A percentile compares a stretch with the other conserved stretches of the same genome.
Conservation (phyloP, 176 grass and related monocot species). For the Oryza rufipogon region DNA sequence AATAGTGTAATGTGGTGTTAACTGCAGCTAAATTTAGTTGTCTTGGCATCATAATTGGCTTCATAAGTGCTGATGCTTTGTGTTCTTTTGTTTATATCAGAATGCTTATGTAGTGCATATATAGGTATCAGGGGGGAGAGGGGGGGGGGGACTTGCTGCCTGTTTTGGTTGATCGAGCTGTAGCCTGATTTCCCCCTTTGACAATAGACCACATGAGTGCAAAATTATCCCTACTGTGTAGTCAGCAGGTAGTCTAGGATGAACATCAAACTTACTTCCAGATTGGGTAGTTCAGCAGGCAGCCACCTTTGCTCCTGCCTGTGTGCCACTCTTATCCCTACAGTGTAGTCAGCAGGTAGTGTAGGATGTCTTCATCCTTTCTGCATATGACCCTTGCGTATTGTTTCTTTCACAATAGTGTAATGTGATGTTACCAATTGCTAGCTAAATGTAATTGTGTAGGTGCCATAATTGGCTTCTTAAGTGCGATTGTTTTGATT, state of each 20-base stretch:
- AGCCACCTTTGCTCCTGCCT: background rate
- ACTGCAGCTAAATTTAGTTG: background rate
- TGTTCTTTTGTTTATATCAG: background rate
- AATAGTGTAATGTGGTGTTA: background rate
- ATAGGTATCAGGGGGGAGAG: background rate
- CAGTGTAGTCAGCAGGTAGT: background rate
- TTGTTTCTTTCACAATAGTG: background rate
- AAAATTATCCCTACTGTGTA: no score
- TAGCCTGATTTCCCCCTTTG: no score
- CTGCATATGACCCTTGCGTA: background rate
- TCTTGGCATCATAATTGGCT: slow-evolving; percentile 12
- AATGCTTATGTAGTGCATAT: background rate
- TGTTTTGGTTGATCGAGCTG: no score
- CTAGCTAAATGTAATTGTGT: background rate
- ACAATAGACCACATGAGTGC: no score
- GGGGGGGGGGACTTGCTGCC: no score
- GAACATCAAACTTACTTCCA: background rate
- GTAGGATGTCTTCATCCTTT: background rate
- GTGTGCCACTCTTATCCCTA: background rate
- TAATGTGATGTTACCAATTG: background rate
- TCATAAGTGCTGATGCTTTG: background rate
- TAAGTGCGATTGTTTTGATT: background rate
- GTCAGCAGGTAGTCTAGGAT: no score
- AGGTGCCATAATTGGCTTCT: slow-evolving; percentile 13
- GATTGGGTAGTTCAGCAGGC: background rate